Conservation (phyloP, 371 early-diverging fungal species). For the Zancudomyces culisetae region DNA sequence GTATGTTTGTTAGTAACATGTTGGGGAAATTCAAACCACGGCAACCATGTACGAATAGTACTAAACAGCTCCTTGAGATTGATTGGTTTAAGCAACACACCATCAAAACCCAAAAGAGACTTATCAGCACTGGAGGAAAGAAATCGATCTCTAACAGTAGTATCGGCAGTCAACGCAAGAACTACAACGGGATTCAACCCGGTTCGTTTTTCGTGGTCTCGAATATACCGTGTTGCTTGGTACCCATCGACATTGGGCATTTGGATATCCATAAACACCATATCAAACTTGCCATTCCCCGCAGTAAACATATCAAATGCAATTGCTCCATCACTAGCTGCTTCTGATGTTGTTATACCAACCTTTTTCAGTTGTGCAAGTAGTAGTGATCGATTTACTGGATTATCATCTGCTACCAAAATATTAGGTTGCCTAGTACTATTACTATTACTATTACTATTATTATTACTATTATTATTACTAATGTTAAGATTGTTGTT, state of each 20-base stretch:
- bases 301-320: not conserved
- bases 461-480: not conserved
- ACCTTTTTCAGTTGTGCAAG: conserved; percentile 1
- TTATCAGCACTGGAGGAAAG: not conserved
- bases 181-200: not conserved
- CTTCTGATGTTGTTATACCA: not conserved
- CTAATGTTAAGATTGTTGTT: not conserved
- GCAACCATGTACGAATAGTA: not conserved
- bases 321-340: not conserved
- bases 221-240: conserved; percentile 49
- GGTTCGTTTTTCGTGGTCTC: conserved; percentile 10
- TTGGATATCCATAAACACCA: conserved; percentile 67
- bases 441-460: not conserved
- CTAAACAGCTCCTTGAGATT: conserved; percentile 2
- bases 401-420: conserved; percentile 1
- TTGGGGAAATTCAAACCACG: conserved; percentile 3
- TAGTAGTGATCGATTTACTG: not conserved
- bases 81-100: conserved; percentile 2
- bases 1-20: not conserved
- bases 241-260: conserved; percentile 57
- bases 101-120: conserved; percentile 1
- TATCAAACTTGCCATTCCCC: conserved; percentile 28
- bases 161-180: conserved; percentile 1
- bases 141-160: not conserved
- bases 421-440: not conserved